Base-by-base conservation (phyloP, 208 protist species). In the Angomonas deanei region DNA sequence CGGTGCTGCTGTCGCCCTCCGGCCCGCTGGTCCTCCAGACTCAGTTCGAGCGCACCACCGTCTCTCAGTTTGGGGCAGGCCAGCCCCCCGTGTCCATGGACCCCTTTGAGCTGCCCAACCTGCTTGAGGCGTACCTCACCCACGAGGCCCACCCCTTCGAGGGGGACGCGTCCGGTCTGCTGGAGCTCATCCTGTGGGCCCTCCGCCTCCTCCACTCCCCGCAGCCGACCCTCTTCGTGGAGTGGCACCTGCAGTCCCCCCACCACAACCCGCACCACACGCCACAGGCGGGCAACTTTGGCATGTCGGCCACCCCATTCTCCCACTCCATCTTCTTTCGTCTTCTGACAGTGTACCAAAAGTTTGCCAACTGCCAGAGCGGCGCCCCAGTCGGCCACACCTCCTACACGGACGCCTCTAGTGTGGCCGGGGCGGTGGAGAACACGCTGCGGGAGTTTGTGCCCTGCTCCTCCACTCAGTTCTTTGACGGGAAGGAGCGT, bases 241-340 rank as follows among this genome's bases (percentile, higher is more conserved):
- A 86, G 68, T 86, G 80, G 80, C 80, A 83, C 56, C 38, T 72
- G n/a, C n/a, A n/a, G n/a, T n/a, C n/a, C n/a, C n/a, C n/a, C n/a
- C 3, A 28, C 50, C n/a, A 6, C 46, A 2, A 21, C 30, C 26
- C 1, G 49, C 49, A 21, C 33, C 17, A n/a, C n/a, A n/a, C n/a
- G n/a, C n/a, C n/a, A n/a, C n/a, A n/a, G 28, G 33, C 2, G 34
- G 32, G 1, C 33, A 24, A 32, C 56, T 1, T 47, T 32, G 26
- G 15, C 46, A 38, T 32, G 21, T 58, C 4, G 28, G 0, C 23
- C 3, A 23, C 5, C 31, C 33, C 28, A 26, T 28, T n/a, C 23
- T 24, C 33, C 34, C 28, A 17, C 46, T 39, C 52, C 38, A 49
- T 50, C 49, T 10, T 26, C 10, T 32, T 66, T 56, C 54, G 64